phyloP scores from a whole-genome alignment of 345 rosid genomes.

The Lepidium africanum region DNA sequence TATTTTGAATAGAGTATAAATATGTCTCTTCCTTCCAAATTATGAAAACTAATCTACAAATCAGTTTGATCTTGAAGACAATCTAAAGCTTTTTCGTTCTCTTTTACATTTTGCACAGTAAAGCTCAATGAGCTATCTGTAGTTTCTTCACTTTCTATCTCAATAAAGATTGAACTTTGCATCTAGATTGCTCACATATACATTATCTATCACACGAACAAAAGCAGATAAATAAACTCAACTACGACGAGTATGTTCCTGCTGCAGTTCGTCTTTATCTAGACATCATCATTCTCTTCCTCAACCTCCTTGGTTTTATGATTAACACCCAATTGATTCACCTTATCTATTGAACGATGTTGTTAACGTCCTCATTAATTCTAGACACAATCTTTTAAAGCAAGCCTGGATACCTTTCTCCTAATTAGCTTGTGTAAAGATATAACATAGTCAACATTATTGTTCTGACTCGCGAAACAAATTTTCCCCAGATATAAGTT shows the following conservation, averaged over 20 bases:
- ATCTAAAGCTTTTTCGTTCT: too few species aligned
- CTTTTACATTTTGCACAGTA: too few species aligned
- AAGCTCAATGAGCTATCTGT: too few species aligned
- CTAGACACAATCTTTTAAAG: not conserved
- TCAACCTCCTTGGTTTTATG: constrained; percentile 28
- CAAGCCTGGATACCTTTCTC: not conserved
- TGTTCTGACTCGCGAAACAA: too few species aligned
- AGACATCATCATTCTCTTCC: constrained; percentile 57
- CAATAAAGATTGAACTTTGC: too few species aligned
- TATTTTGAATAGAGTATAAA: too few species aligned
- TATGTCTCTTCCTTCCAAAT: too few species aligned
- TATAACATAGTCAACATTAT: too few species aligned
- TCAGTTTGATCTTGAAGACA: too few species aligned
- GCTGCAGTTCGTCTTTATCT: constrained; percentile 53
- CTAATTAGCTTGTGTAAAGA: not conserved
- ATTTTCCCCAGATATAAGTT: too few species aligned
- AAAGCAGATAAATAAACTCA: constrained; percentile 40
- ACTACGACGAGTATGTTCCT: constrained; percentile 50
- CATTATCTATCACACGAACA: constrained; percentile 46
- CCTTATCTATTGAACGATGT: not conserved
- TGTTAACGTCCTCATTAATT: not conserved
- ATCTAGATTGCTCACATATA: not conserved
- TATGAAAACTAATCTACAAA: too few species aligned
- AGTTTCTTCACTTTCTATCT: too few species aligned
- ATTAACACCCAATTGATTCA: not conserved